Conservation (phyloP, 208 protist genomes). For the Lotmaria passim region DNA sequence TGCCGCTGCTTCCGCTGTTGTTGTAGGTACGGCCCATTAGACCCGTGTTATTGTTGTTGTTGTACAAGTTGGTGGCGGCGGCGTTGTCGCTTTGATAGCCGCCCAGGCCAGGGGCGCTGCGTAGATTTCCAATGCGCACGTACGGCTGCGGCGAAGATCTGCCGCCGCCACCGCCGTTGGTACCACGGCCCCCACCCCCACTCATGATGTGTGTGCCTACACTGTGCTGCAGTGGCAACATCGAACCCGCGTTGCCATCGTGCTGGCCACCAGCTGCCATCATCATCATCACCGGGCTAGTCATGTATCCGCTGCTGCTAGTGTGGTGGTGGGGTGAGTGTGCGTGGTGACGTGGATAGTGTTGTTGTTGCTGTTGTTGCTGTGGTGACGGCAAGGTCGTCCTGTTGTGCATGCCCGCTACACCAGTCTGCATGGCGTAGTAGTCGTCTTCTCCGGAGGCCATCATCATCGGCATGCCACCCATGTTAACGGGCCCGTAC, state of each 20-base stretch:
- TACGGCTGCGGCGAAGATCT: conserved; percentile 18
- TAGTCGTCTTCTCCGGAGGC: conserved; percentile 19
- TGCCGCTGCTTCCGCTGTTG: not conserved
- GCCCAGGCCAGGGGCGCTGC: not conserved
- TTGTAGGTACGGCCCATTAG: conserved; percentile 8
- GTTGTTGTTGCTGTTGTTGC: conserved; percentile 15
- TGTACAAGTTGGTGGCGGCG: not conserved
- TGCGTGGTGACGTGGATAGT: not conserved
- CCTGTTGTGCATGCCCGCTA: not conserved
- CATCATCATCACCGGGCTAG: not conserved
- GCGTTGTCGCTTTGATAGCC: not conserved
- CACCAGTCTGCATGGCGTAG: conserved; percentile 15
- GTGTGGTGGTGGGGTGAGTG: not conserved
- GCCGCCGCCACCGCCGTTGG: not conserved
- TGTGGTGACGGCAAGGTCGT: not conserved
- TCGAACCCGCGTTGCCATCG: not conserved
- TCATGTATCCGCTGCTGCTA: conserved; percentile 6
- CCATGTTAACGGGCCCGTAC: conserved; percentile 9
- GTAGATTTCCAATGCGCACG: conserved; percentile 12
- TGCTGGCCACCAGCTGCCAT: conserved; percentile 2
- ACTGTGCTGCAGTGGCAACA: not conserved
- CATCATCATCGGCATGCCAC: not conserved
- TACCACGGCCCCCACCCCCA: not conserved
- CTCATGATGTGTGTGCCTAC: not conserved
- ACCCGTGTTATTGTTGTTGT: conserved; percentile 2